Conservation (phyloP, 75 land plant genomes). For the Pinus albicaulis region DNA sequence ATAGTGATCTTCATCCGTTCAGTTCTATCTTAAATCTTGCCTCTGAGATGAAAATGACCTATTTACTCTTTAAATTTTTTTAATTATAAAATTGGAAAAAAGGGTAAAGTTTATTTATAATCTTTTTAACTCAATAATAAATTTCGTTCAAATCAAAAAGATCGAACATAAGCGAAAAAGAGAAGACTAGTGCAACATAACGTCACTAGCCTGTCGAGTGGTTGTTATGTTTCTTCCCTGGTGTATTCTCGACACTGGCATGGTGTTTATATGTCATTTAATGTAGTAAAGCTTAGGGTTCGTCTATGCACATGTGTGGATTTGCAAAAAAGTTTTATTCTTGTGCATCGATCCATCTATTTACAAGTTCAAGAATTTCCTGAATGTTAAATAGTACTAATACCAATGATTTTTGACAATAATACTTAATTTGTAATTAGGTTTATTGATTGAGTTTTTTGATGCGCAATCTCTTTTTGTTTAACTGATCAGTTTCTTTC, state of each 20-base stretch:
- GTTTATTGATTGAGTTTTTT: too few species aligned
- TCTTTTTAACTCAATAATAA: neutral
- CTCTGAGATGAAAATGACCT: neutral
- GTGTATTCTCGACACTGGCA: neutral
- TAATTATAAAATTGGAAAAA: neutral
- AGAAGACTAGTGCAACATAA: neutral
- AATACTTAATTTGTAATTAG: too few species aligned
- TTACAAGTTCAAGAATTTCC: neutral
- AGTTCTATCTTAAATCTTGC: too few species aligned
- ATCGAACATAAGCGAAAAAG: neutral
- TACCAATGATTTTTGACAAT: too few species aligned
- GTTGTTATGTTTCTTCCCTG: neutral
- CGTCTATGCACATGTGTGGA: conserved; percentile 8
- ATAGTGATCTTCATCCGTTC: too few species aligned
- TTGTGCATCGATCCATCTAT: neutral
- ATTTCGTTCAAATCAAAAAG: neutral
- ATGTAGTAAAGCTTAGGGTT: neutral
- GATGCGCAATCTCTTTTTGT: too few species aligned
- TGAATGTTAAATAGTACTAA: too few species aligned
- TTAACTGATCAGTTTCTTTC: too few species aligned
- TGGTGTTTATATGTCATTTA: neutral
- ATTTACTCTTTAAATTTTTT: neutral
- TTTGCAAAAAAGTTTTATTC: conserved; percentile 6
- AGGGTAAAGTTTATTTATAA: neutral
- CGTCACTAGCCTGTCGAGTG: neutral